A percentile compares a stretch with the other conserved stretches of the same genome.
Conservation (phyloP, 2,329 filamentous ascomycete genomes). For the Rhytidhysteron rufulum region DNA sequence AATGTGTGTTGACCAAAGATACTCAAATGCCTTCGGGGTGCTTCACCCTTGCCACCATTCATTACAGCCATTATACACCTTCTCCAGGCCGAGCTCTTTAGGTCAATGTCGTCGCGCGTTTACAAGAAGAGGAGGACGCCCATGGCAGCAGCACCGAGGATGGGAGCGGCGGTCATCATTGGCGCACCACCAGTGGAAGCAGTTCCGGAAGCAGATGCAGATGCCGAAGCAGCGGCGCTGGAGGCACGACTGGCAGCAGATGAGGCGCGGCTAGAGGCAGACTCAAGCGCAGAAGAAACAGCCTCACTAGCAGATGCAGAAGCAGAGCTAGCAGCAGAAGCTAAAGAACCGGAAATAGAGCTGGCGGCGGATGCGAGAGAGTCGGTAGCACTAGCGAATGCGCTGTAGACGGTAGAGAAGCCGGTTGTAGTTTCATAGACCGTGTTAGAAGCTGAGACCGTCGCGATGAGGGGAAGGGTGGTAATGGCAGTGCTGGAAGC, state of each 20-base stretch:
- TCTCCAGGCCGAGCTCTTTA: too few relatives aligned
- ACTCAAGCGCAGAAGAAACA: slow-evolving; percentile 3
- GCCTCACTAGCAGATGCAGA: slow-evolving; percentile 5
- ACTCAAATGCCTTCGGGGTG: too few relatives aligned
- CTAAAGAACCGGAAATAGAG: slow-evolving; percentile 5
- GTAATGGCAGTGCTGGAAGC: slow-evolving; percentile 13
- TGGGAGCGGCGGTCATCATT: slow-evolving; percentile 32
- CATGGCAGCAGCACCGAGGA: slow-evolving; percentile 33
- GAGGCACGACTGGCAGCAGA: slow-evolving; percentile 8
- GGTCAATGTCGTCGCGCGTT: too few relatives aligned
- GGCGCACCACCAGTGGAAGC: slow-evolving; percentile 19
- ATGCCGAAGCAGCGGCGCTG: slow-evolving; percentile 2
- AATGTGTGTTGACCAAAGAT: too few relatives aligned
- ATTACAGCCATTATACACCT: slow-evolving; percentile 32
- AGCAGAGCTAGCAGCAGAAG: slow-evolving; percentile 5
- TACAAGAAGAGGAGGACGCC: slow-evolving; percentile 37
- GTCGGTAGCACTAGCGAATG: slow-evolving; percentile 8
- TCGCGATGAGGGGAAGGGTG: slow-evolving; percentile 16
- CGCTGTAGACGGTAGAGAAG: slow-evolving; percentile 17
- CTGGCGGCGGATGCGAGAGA: slow-evolving; percentile 2
- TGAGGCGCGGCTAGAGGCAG: slow-evolving; percentile 11
- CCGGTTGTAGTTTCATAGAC: slow-evolving; percentile 20
- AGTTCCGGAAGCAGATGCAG: slow-evolving; percentile 4
- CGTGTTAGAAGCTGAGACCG: slow-evolving; percentile 17
- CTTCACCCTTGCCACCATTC: slow-evolving; percentile 13